A percentile compares a stretch with the other conserved stretches of the same genome.
Evolutionary conservation across 2,329 filamentous ascomycete genomes (phyloP).

Genomic region (Geosmithia putterillii): DNA sequence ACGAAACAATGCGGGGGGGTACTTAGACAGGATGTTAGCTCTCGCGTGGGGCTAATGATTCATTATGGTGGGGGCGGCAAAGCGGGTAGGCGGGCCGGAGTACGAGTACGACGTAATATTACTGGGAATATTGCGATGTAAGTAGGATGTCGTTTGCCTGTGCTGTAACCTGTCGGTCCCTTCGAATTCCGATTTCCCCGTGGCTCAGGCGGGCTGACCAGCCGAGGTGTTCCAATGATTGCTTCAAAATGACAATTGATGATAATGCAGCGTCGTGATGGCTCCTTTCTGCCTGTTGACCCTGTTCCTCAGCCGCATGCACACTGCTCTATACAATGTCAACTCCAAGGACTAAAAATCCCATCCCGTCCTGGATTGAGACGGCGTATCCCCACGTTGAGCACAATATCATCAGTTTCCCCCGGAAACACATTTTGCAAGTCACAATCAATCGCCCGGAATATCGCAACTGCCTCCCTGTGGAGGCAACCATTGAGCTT

Average conservation of each 20-base stretch:
- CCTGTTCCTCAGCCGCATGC: neutral
- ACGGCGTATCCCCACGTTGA: conserved; percentile 16
- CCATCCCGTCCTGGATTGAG: conserved; percentile 19
- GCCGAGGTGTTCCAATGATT: neutral
- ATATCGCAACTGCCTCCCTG: conserved; percentile 44
- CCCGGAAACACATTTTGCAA: conserved; percentile 37
- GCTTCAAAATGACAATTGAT: neutral
- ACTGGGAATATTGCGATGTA: neutral
- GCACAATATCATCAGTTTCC: conserved; percentile 23
- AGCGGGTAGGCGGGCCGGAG: neutral
- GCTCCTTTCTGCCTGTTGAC: neutral
- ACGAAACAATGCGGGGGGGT: no score
- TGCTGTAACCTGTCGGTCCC: neutral
- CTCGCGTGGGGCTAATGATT: neutral
- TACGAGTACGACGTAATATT: neutral
- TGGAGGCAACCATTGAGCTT: conserved; percentile 33
- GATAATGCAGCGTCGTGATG: neutral
- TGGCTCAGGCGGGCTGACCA: neutral
- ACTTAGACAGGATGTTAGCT: neutral
- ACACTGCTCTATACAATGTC: conserved; percentile 6
- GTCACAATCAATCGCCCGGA: conserved; percentile 47
- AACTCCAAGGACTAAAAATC: conserved; percentile 11
- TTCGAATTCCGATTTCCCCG: neutral
- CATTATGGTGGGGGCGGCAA: neutral
- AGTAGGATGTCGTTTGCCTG: neutral